Conservation (phyloP, 2,329 filamentous ascomycete genomes). For the Lithohypha guttulata region DNA sequence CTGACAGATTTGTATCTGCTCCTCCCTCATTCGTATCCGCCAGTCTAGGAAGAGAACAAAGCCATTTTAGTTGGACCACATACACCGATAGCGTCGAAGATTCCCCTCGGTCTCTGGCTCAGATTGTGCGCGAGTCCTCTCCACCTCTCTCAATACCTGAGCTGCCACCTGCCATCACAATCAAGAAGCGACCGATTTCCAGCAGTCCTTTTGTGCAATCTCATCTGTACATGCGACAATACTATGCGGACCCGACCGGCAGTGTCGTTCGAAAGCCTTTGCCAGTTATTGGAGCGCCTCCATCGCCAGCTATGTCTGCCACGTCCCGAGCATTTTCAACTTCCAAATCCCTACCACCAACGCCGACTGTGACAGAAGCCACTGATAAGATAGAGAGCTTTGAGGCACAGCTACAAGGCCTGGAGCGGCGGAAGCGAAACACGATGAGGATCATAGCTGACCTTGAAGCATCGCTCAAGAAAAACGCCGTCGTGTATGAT, state of each 20-base stretch:
- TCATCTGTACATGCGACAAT: slow-evolving; percentile 13
- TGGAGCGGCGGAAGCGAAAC: slow-evolving; percentile 59
- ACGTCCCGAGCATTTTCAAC: slow-evolving; percentile 18
- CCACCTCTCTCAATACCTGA: slow-evolving; percentile 26
- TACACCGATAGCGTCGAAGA: slow-evolving; percentile 41
- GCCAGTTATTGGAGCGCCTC: slow-evolving; percentile 24
- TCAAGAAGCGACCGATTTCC: slow-evolving; percentile 28
- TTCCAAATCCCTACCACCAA: slow-evolving; percentile 49
- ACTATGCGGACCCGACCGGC: slow-evolving; percentile 15
- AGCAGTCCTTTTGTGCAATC: slow-evolving; percentile 17
- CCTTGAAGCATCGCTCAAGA: slow-evolving; percentile 67
- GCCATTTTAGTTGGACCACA: slow-evolving; percentile 55
- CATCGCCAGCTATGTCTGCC: slow-evolving; percentile 32
- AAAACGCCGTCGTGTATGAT: slow-evolving; percentile 56
- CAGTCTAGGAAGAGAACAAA: slow-evolving; percentile 23
- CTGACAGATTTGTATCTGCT: not conserved
- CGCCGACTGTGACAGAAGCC: slow-evolving; percentile 50
- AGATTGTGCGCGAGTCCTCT: slow-evolving; percentile 29
- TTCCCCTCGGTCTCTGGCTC: slow-evolving; percentile 30
- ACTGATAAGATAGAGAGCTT: slow-evolving; percentile 57
- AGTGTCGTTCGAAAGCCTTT: slow-evolving; percentile 26
- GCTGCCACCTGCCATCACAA: slow-evolving; percentile 29
- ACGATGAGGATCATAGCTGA: slow-evolving; percentile 62
- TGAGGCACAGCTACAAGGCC: slow-evolving; percentile 53
- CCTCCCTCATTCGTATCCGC: not conserved